phyloP scores from a whole-genome alignment of 352 stramenopile genomes.

The Globisporangium spiculum region DNA sequence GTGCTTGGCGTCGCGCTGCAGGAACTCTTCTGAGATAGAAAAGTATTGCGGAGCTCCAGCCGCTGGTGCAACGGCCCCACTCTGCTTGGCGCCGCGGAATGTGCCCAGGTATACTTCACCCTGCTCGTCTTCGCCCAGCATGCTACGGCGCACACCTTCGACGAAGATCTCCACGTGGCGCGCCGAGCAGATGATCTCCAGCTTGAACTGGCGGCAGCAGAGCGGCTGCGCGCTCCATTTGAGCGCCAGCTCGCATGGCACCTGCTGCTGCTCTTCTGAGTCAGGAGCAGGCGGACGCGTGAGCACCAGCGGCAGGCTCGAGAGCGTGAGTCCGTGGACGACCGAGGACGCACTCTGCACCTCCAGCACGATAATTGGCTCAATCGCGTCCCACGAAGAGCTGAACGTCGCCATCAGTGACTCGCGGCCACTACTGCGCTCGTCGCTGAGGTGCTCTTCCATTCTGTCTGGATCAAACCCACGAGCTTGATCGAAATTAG shows the following conservation, averaged over 20 bases:
- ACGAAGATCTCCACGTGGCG: constrained; percentile 70
- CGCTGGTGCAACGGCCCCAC: not conserved
- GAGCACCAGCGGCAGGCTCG: constrained; percentile 22
- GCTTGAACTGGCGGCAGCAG: constrained; percentile 41
- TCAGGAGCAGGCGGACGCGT: constrained; percentile 13
- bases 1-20: constrained; percentile 38
- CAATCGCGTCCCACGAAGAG: not conserved
- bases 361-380: constrained; percentile 6
- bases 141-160: constrained; percentile 41
- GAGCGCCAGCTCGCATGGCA: constrained; percentile 43
- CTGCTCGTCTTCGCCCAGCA: constrained; percentile 59
- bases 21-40: constrained; percentile 42
- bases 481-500: no score
- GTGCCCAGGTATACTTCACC: constrained; percentile 75
- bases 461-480: no score
- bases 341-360: not conserved
- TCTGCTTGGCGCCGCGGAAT: constrained; percentile 35
- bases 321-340: constrained; percentile 12
- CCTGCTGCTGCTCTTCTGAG: not conserved
- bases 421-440: no score
- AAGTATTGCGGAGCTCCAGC: constrained; percentile 26
- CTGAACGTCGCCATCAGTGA: constrained; percentile 1
- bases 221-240: constrained; percentile 34
- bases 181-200: constrained; percentile 58
- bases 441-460: no score